Evolutionary conservation across 2,329 filamentous ascomycete species (phyloP).

Genomic region (Ploettnerulaceae sp.): DNA sequence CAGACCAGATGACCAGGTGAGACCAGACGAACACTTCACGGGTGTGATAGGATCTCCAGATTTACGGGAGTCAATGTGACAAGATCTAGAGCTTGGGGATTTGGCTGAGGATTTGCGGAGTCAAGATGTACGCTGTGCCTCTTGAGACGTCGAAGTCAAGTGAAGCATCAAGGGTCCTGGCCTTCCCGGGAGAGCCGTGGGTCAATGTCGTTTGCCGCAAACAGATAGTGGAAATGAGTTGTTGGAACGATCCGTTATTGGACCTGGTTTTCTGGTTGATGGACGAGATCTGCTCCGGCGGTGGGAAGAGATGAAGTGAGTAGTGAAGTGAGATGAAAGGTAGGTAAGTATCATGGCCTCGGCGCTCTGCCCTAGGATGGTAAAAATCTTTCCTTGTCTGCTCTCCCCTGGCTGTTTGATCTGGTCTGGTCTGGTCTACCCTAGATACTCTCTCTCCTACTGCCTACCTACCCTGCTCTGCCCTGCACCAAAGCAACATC

Average conservation of each 20-base stretch:
- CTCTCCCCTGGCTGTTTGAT: too few species aligned
- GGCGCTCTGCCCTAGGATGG: too few species aligned
- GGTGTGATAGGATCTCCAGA: constrained; percentile 12
- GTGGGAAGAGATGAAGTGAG: background rate
- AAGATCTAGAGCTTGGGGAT: constrained; percentile 9
- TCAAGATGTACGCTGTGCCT: constrained; percentile 11
- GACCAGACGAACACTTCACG: background rate
- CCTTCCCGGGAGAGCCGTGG: constrained; percentile 20
- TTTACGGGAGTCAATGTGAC: constrained; percentile 9
- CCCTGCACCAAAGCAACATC: constrained; percentile 2
- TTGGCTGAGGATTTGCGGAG: constrained; percentile 8
- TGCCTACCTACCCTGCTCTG: background rate
- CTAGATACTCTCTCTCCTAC: background rate
- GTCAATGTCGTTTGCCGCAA: constrained; percentile 27
- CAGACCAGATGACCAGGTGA: too few species aligned
- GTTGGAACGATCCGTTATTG: constrained; percentile 10
- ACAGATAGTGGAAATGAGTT: constrained; percentile 25
- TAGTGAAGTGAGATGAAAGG: constrained; percentile 6
- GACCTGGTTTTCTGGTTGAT: background rate
- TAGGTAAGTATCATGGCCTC: background rate
- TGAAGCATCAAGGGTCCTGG: constrained; percentile 17
- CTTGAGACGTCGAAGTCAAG: constrained; percentile 14
- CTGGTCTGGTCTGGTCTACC: too few species aligned
- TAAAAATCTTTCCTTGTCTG: background rate
- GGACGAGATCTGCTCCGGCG: background rate